These are phyloP conservation scores for Colletotrichum noveboracense DNA, from an alignment of 2,329 filamentous ascomycete species.

Conservation along the genomic window DNA sequence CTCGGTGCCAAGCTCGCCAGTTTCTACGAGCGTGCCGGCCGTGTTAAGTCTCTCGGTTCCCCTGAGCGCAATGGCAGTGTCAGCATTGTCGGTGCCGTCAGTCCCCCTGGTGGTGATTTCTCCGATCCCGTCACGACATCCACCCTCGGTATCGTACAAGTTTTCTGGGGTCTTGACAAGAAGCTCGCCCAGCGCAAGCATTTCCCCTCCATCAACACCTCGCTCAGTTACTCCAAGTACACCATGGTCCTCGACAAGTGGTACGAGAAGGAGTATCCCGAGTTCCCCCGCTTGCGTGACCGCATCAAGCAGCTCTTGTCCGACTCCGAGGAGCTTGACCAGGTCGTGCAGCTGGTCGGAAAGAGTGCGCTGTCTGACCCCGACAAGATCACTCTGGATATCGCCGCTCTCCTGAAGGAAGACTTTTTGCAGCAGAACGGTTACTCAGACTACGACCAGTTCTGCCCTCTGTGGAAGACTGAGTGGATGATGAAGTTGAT, in stretches of 20 bases:
- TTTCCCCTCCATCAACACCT: conserved; percentile 98
- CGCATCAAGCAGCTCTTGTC: conserved; percentile 93
- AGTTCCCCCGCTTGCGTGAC: conserved; percentile 92
- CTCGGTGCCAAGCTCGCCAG: conserved; percentile 95
- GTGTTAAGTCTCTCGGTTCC: conserved; percentile 83
- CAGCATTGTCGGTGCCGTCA: conserved; percentile 97
- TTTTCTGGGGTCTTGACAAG: conserved; percentile 99
- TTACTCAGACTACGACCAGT: conserved; percentile 98
- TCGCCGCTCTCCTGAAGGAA: conserved; percentile 92
- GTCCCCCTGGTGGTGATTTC: conserved; percentile 97
- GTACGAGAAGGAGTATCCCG: conserved; percentile 92
- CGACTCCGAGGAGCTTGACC: conserved; percentile 95
- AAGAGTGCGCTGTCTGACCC: conserved; percentile 95
- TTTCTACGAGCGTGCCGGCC: conserved; percentile 98
- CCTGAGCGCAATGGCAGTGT: conserved; percentile 90
- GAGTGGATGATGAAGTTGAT: conserved; percentile 99
- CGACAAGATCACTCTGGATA: conserved; percentile 97
- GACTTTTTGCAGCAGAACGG: conserved; percentile 99
- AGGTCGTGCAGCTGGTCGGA: conserved; percentile 97
- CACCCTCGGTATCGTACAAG: conserved; percentile 96
- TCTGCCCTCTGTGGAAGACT: conserved; percentile 99
- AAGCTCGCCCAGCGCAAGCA: conserved; percentile 99
- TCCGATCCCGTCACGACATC: conserved; percentile 95
- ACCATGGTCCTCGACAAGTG: conserved; percentile 85
- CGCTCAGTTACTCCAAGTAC: conserved; percentile 96